A percentile compares a stretch with the other conserved stretches of the same genome.
These are phyloP conservation scores for Xylaria cubensis DNA, from an alignment of 495 filamentous ascomycete species.

Conservation along the genomic window DNA sequence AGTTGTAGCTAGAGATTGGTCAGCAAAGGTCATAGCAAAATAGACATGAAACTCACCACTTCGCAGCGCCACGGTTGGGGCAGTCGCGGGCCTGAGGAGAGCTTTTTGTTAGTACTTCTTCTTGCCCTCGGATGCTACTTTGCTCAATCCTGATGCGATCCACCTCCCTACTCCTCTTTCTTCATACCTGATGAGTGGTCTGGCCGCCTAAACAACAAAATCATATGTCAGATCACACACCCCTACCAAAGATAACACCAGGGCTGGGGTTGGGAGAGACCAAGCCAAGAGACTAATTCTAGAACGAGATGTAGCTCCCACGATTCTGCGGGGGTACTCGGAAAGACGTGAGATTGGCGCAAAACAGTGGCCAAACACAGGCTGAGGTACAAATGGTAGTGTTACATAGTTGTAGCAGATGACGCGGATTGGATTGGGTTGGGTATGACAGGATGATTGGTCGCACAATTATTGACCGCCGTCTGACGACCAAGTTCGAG, in stretches of 20 bases:
- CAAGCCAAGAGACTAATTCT: conserved; percentile 11
- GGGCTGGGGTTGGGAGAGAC: conserved; percentile 13
- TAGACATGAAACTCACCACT: conserved; percentile 68
- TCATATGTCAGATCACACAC: conserved; percentile 52
- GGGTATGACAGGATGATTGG: conserved; percentile 8
- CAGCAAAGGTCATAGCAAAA: conserved; percentile 36
- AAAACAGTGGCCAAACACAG: background rate
- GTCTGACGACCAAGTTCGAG: background rate
- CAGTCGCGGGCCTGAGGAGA: conserved; percentile 81
- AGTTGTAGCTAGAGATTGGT: conserved; percentile 52
- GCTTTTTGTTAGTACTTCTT: conserved; percentile 28
- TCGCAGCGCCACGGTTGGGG: conserved; percentile 89
- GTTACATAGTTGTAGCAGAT: conserved; percentile 6
- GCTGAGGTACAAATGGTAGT: background rate
- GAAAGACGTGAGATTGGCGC: background rate
- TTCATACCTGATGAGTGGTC: conserved; percentile 57
- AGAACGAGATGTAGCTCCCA: conserved; percentile 13
- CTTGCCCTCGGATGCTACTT: background rate
- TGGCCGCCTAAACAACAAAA: conserved; percentile 52
- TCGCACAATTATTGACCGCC: background rate
- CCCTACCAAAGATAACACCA: conserved; percentile 34
- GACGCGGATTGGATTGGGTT: background rate
- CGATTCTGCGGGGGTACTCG: background rate
- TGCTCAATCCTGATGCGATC: conserved; percentile 16
- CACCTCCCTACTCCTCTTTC: background rate